Percentiles rank a stretch among this genome's conserved stretches.
Conservation (phyloP, 2,329 filamentous ascomycete species). For the Fusarium penzigii region DNA sequence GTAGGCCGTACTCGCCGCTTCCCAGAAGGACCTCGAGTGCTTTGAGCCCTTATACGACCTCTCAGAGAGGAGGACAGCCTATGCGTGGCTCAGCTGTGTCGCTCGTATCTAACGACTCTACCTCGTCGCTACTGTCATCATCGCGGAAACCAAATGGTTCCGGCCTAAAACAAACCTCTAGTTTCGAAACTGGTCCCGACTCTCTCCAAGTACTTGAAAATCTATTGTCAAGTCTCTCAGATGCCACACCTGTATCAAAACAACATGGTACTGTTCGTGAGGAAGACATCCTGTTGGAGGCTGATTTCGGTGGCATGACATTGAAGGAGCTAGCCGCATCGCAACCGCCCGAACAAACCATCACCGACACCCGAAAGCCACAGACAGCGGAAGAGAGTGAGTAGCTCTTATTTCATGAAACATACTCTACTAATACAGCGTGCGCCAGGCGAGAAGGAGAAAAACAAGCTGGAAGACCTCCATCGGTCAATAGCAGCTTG, state of each 20-base stretch:
- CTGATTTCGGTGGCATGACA: conserved; percentile 79
- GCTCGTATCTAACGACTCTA: conserved; percentile 75
- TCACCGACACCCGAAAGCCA: conserved; percentile 43
- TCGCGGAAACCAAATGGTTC: conserved; percentile 68
- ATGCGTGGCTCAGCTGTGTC: conserved; percentile 79
- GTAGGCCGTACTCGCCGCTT: conserved; percentile 71
- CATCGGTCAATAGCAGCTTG: conserved; percentile 88
- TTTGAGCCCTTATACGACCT: conserved; percentile 68
- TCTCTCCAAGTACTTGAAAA: conserved; percentile 68
- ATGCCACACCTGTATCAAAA: conserved; percentile 9
- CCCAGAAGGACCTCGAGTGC: conserved; percentile 67
- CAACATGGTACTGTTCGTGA: conserved; percentile 38
- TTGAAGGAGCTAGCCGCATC: conserved; percentile 68
- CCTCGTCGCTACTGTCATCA: conserved; percentile 68
- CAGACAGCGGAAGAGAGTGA: conserved; percentile 74
- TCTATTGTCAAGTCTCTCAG: conserved; percentile 39
- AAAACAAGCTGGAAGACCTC: conserved; percentile 83
- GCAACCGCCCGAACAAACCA: conserved; percentile 22
- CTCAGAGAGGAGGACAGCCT: conserved; percentile 66
- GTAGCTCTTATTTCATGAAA: conserved; percentile 26
- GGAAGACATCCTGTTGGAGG: conserved; percentile 62
- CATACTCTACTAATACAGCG: background rate
- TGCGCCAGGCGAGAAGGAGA: conserved; percentile 71
- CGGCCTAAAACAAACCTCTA: conserved; percentile 60
- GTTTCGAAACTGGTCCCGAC: conserved; percentile 58